These are phyloP conservation scores for Fragaria vesca DNA, from an alignment of 306 rosid species.

Conservation along the genomic window DNA sequence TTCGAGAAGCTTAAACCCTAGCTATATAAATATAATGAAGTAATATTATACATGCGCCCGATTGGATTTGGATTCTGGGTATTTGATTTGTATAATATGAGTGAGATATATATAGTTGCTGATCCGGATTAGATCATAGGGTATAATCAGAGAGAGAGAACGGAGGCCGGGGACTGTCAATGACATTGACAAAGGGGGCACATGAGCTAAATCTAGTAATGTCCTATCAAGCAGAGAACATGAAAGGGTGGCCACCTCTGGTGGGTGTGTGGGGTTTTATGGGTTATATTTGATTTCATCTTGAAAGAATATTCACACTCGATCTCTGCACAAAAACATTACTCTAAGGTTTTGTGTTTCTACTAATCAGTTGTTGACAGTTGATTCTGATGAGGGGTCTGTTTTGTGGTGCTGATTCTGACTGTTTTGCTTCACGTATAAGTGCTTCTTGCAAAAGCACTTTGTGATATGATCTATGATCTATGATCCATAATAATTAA, in stretches of 20 bases:
- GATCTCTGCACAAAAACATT: neutral
- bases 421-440: no score
- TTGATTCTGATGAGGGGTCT: neutral
- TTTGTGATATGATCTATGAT: neutral
- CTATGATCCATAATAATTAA: no score
- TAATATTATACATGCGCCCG: no score
- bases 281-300: neutral
- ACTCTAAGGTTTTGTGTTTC: conserved; percentile 4
- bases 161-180: neutral
- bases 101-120: no score
- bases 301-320: neutral
- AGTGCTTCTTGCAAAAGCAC: no score
- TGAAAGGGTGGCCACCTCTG: neutral
- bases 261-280: neutral
- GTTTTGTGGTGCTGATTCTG: neutral
- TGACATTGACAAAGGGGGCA: conserved; percentile 7
- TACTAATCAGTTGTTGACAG: neutral
- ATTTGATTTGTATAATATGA: no score
- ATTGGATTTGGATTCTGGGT: no score
- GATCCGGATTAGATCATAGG: neutral
- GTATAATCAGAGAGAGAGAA: conserved; percentile 3
- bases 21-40: neutral
- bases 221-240: conserved; percentile 4
- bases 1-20: conserved; percentile 2
- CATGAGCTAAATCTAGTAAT: conserved; percentile 9